Percentiles rank a stretch among this genome's conserved stretches.
Conservation (phyloP, 352 stramenopile genomes). For the Stramenopiles sp. region DNA sequence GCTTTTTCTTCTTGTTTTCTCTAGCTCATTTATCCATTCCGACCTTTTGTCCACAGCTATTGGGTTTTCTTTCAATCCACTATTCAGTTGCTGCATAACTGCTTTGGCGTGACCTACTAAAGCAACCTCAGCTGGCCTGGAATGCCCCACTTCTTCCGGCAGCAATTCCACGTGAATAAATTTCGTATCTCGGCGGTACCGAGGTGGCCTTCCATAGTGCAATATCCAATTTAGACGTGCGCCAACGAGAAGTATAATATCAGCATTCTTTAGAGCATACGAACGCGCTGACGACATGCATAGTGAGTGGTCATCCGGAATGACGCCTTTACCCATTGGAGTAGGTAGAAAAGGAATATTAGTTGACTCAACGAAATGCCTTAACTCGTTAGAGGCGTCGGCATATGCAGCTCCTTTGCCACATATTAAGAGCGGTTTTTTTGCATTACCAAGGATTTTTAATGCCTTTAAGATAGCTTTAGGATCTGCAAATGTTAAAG, state of each 20-base stretch:
- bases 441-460: neutral
- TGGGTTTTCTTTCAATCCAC: neutral
- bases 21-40: neutral
- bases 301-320: constrained; percentile 19
- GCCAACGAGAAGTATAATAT: constrained; percentile 17
- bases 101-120: neutral
- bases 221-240: constrained; percentile 23
- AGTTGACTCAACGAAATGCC: constrained; percentile 14
- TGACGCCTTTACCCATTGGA: constrained; percentile 21
- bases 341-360: constrained; percentile 18
- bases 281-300: constrained; percentile 16
- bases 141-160: constrained; percentile 13
- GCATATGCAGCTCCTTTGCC: constrained; percentile 19
- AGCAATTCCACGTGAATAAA: constrained; percentile 22
- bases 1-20: neutral
- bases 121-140: neutral
- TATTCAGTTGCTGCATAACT: neutral
- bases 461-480: neutral
- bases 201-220: constrained; percentile 17
- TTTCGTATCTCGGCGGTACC: constrained; percentile 17
- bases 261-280: constrained; percentile 16
- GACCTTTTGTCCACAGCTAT: neutral
- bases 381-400: constrained; percentile 10
- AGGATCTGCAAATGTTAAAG: neutral
- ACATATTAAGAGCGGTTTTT: constrained; percentile 17